A percentile compares a stretch with the other conserved stretches of the same genome.
These are phyloP conservation scores for Oligophagozyma castellii DNA, from an alignment of 1,139 yeast species.

Conservation along the genomic window DNA sequence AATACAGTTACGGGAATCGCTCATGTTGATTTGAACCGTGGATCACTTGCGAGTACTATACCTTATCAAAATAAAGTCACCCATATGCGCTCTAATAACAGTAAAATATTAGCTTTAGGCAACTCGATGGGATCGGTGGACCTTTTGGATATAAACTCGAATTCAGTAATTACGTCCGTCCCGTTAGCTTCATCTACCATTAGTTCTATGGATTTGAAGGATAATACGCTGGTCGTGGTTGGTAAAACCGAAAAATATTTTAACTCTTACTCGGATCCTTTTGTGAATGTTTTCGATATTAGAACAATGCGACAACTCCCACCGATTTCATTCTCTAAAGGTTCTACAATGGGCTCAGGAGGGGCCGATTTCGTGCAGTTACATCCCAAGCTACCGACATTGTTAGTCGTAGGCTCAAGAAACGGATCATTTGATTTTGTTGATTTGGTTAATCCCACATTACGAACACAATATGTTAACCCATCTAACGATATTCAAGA, in stretches of 20 bases:
- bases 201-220: slow-evolving; percentile 67
- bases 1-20: slow-evolving; percentile 30
- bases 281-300: slow-evolving; percentile 72
- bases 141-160: slow-evolving; percentile 54
- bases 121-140: slow-evolving; percentile 57
- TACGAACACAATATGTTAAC: slow-evolving; percentile 46
- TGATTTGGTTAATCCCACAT: slow-evolving; percentile 65
- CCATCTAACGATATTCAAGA: slow-evolving; percentile 39
- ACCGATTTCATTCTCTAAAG: slow-evolving; percentile 56
- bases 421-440: slow-evolving; percentile 77
- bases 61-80: slow-evolving; percentile 30
- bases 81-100: slow-evolving; percentile 29
- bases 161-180: slow-evolving; percentile 46
- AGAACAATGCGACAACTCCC: slow-evolving; percentile 60
- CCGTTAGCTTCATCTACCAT: slow-evolving; percentile 64
- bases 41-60: slow-evolving; percentile 24
- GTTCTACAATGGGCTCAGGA: slow-evolving; percentile 35
- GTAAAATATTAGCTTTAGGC: slow-evolving; percentile 47
- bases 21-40: slow-evolving; percentile 47
- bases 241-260: slow-evolving; percentile 57
- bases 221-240: slow-evolving; percentile 66
- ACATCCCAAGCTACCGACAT: slow-evolving; percentile 79
- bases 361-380: slow-evolving; percentile 79
- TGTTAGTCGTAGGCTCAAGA: slow-evolving; percentile 59
- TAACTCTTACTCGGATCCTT: slow-evolving; percentile 52